Base-by-base conservation (phyloP, 2,329 filamentous ascomycete genomes). In the Atkinsonella hypoxylon region DNA sequence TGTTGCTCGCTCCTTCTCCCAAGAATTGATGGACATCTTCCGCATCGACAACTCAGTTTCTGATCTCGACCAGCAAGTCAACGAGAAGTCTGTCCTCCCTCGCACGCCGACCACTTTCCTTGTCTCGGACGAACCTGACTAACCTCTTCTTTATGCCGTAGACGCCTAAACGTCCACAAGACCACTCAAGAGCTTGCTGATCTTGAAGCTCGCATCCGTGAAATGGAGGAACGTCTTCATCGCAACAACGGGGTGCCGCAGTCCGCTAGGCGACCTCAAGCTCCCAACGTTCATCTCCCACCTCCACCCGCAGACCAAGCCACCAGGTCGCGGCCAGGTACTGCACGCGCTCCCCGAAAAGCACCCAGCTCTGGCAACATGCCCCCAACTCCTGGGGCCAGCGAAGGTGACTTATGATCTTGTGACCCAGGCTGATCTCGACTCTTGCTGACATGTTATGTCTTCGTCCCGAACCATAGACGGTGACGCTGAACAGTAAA, bases 1-100 rank as follows among this genome's bases (percentile, higher is more conserved):
- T 54, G 82, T 95, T 68, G 90, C 89, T 49, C 85, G 82, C 60
- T 88, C 85, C 64, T 95, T 96, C 70, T 91, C 89, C 53, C 75
- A 82, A 43, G 87, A 91, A 65, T 76, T 96, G 54, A 86, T 91
- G 73, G 85, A 89, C 64, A 85, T 94, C 59, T 96, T 96, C 73
- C 85, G 86, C 62, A 83, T 96, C 63, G 87, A 93, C 59, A 85
- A 82, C 67, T 84, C 83, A 58, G 64, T 93, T 52, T 80, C 84
- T 61, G 78, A 85, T 55, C 76, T 95, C 36, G 81, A 86, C 61
- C 76, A 84, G 64, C 80, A 85, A 58, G 81, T 95, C 54, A 79
- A 88, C 64, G 79, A 88, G 67, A 91, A 90, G 90, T 96, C 73
- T 63, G 83, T 70, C 42, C 45, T 43, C 51, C 54, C 45, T 40